A percentile compares a stretch with the other conserved stretches of the same genome.
phyloP scores from a whole-genome alignment of 73 alveolate genomes.

The Diophrys appendiculata region DNA sequence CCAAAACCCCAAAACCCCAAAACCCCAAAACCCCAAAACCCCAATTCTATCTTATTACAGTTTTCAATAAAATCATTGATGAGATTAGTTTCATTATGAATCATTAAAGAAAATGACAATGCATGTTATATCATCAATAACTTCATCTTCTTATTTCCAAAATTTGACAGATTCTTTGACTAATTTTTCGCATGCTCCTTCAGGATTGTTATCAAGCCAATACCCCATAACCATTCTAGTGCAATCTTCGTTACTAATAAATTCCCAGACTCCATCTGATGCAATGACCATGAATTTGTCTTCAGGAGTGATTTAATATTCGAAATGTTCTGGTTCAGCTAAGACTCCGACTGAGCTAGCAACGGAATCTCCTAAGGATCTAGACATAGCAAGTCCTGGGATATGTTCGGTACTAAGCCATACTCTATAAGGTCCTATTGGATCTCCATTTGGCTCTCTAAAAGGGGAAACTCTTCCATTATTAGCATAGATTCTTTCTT shows the following conservation, averaged over 20 bases:
- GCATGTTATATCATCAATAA: slow-evolving; percentile 1
- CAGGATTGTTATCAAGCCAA: slow-evolving; percentile 13
- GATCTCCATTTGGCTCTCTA: slow-evolving; percentile 64
- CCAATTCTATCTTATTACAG: no score
- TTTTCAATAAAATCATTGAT: no score
- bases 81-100: no score
- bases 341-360: slow-evolving; percentile 45
- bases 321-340: slow-evolving; percentile 50
- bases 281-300: slow-evolving; percentile 37
- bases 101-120: background rate
- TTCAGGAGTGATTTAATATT: slow-evolving; percentile 16
- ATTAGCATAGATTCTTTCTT: slow-evolving; percentile 63
- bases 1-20: no score
- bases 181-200: slow-evolving; percentile 4
- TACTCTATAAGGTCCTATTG: slow-evolving; percentile 85
- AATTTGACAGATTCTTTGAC: slow-evolving; percentile 1
- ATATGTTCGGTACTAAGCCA: slow-evolving; percentile 44
- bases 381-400: slow-evolving; percentile 74
- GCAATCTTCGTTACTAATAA: background rate
- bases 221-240: background rate
- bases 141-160: slow-evolving; percentile 16
- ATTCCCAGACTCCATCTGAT: slow-evolving; percentile 28
- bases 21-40: no score
- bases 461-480: slow-evolving; percentile 90
- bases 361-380: slow-evolving; percentile 67